Conservation (phyloP, 495 filamentous ascomycete genomes). For the Melanomma pulvis-pyrius region DNA sequence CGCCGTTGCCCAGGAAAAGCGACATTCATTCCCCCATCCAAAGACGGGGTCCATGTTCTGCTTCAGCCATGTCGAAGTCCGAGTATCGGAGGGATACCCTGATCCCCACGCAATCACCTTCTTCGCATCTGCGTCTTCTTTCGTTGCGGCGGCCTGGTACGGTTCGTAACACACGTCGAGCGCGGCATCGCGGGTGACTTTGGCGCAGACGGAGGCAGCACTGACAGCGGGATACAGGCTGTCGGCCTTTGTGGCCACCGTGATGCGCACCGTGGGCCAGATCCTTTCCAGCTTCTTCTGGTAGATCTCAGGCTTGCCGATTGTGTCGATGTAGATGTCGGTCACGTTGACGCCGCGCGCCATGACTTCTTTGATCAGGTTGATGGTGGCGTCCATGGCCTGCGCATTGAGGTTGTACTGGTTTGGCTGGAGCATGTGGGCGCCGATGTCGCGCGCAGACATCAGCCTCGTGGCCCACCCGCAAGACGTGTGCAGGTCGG, state of each 20-base stretch:
- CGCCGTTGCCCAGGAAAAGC: slow-evolving; percentile 93
- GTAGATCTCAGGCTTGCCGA: slow-evolving; percentile 79
- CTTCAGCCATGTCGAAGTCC: slow-evolving; percentile 79
- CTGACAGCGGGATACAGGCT: slow-evolving; percentile 90
- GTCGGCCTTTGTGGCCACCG: slow-evolving; percentile 95
- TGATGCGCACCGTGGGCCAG: slow-evolving; percentile 79
- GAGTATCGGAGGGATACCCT: slow-evolving; percentile 88
- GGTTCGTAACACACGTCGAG: slow-evolving; percentile 73
- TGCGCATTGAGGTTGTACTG: slow-evolving; percentile 97
- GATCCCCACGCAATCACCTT: slow-evolving; percentile 69
- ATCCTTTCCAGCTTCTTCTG: slow-evolving; percentile 80
- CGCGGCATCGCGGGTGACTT: slow-evolving; percentile 90
- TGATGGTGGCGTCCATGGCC: slow-evolving; percentile 92
- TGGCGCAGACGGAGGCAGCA: slow-evolving; percentile 91
- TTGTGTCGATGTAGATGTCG: slow-evolving; percentile 94
- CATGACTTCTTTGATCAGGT: slow-evolving; percentile 75
- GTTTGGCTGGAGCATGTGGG: slow-evolving; percentile 73
- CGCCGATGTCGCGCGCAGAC: slow-evolving; percentile 80
- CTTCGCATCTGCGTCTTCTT: slow-evolving; percentile 20
- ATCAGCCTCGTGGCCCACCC: slow-evolving; percentile 82
- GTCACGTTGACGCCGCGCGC: slow-evolving; percentile 73
- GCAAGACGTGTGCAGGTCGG: slow-evolving; percentile 68
- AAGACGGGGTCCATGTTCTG: slow-evolving; percentile 88
- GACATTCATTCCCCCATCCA: slow-evolving; percentile 89
- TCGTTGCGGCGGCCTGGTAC: slow-evolving; percentile 11